Conservation (phyloP, 768 basidiomycete genomes). For the Polyporus arcularius region DNA sequence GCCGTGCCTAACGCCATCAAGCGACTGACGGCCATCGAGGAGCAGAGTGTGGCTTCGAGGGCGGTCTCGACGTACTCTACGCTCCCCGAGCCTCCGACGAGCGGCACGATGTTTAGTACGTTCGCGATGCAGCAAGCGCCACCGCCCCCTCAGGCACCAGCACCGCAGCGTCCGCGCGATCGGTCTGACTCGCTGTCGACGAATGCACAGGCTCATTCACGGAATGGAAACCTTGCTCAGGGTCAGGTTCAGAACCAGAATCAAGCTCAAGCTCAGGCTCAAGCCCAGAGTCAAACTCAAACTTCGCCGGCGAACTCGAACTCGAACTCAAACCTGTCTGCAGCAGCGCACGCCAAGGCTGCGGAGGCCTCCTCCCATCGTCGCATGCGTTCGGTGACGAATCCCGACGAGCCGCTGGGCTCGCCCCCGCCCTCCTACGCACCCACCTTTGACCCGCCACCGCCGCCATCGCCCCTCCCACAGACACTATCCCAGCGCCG, state of each 20-base stretch:
- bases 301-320: neutral
- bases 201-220: neutral
- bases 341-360: constrained; percentile 11
- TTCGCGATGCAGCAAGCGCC: constrained; percentile 9
- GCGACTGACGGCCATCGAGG: constrained; percentile 17
- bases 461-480: constrained; percentile 1
- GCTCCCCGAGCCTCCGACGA: constrained; percentile 18
- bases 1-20: constrained; percentile 2
- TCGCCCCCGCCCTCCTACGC: constrained; percentile 19
- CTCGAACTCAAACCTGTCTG: neutral
- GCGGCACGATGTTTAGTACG: constrained; percentile 9
- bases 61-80: constrained; percentile 14
- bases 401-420: constrained; percentile 17
- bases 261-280: constrained; percentile 3
- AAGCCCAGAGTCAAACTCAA: neutral
- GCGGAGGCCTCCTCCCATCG: constrained; percentile 12
- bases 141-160: neutral
- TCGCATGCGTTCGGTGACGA: constrained; percentile 17
- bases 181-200: constrained; percentile 7
- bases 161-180: neutral
- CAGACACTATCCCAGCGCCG: neutral
- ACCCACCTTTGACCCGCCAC: constrained; percentile 6
- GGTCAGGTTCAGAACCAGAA: constrained; percentile 2
- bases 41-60: constrained; percentile 12
- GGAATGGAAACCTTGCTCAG: constrained; percentile 1